Conservation (phyloP, 208 protist genomes). For the Wallacemonas sp. region DNA sequence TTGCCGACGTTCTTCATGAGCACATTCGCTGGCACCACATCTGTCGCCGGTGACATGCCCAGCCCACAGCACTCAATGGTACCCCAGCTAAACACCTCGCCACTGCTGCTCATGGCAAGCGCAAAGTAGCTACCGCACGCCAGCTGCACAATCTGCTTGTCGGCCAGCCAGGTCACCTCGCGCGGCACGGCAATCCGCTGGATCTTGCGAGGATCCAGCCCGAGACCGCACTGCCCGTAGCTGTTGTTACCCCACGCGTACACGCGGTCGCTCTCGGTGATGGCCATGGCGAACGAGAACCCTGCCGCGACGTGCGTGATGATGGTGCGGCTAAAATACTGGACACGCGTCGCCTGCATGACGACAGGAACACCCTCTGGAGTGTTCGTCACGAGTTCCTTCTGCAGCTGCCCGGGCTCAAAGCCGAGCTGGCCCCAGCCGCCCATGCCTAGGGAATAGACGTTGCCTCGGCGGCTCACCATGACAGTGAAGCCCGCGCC, state of each 20-base stretch:
- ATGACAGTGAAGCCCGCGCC: conserved; percentile 77
- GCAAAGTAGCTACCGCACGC: conserved; percentile 81
- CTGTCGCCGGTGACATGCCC: conserved; percentile 41
- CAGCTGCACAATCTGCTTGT: conserved; percentile 81
- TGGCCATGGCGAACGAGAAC: conserved; percentile 55
- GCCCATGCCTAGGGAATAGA: conserved; percentile 68
- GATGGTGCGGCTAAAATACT: conserved; percentile 53
- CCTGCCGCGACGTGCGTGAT: conserved; percentile 55
- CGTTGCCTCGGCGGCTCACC: conserved; percentile 57
- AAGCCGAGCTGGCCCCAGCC: conserved; percentile 84
- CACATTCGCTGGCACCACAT: conserved; percentile 46
- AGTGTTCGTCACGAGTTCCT: conserved; percentile 46
- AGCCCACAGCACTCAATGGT: conserved; percentile 79
- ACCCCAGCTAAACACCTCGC: conserved; percentile 83
- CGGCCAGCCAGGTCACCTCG: conserved; percentile 66
- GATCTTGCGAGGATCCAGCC: conserved; percentile 53
- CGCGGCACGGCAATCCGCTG: conserved; percentile 50
- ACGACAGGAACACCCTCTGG: conserved; percentile 64
- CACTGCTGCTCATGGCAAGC: conserved; percentile 57
- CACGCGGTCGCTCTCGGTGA: conserved; percentile 72
- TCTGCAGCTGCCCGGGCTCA: conserved; percentile 21
- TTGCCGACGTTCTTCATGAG: conserved; percentile 41
- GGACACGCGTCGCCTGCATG: conserved; percentile 56
- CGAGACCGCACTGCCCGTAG: conserved; percentile 77
- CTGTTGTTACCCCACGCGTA: conserved; percentile 85